Percentiles rank a stretch among this genome's conserved stretches.
phyloP scores from a whole-genome alignment of 2,329 filamentous ascomycete species.

The Aspergillus alliaceus region DNA sequence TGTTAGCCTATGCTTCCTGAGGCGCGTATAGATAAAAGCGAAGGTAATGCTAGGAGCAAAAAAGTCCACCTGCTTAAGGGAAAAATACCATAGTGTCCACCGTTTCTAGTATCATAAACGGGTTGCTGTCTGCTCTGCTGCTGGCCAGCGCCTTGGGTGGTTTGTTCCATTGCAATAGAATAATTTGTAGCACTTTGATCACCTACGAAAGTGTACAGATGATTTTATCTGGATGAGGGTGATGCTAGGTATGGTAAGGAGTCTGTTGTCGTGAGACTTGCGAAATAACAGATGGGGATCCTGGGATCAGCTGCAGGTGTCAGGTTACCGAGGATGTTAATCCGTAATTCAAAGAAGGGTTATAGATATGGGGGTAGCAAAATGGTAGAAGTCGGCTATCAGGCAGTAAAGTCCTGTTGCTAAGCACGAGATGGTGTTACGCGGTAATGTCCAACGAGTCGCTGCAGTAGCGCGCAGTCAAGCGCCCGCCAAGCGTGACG shows the following conservation, averaged over 20 bases:
- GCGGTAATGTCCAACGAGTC: background rate
- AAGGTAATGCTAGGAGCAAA: too few relatives aligned
- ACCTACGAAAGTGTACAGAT: background rate
- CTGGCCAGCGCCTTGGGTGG: slow-evolving; percentile 55
- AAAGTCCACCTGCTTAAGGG: background rate
- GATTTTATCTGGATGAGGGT: background rate
- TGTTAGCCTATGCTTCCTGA: slow-evolving; percentile 2
- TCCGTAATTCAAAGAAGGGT: background rate
- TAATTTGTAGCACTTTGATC: background rate
- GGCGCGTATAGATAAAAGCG: background rate
- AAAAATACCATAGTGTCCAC: slow-evolving; percentile 72
- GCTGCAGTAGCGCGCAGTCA: slow-evolving; percentile 1
- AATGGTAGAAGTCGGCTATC: background rate
- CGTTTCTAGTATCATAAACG: slow-evolving; percentile 71
- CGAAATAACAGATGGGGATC: background rate
- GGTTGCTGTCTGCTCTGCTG: slow-evolving; percentile 62
- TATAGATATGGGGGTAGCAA: too few relatives aligned
- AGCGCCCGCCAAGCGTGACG: slow-evolving; percentile 18
- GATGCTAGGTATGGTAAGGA: background rate
- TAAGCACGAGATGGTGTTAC: background rate
- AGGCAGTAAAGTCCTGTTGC: background rate
- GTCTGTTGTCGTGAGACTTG: background rate
- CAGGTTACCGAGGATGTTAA: background rate
- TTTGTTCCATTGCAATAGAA: slow-evolving; percentile 53
- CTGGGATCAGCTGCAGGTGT: background rate